Evolutionary conservation across 1,139 yeast genomes (phyloP).

Genomic region (Taphrina flavorubra): DNA sequence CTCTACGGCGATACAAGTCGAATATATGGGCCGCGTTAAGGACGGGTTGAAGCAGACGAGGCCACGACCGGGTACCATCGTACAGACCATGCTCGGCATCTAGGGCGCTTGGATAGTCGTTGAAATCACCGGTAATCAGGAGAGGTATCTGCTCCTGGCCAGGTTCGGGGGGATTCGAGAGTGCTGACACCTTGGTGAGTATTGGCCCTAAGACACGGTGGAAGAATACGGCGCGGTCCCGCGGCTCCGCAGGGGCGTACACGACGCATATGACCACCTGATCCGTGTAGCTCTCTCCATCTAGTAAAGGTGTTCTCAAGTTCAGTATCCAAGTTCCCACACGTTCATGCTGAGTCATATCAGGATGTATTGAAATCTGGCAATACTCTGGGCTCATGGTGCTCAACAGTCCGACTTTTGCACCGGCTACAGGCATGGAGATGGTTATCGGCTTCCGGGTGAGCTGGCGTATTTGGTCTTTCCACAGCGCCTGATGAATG

Average conservation of each 20-base stretch:
- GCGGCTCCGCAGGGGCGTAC: conserved; percentile 2
- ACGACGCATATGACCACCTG: neutral
- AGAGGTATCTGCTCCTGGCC: neutral
- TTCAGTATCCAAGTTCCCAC: neutral
- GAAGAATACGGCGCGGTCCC: neutral
- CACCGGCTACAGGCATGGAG: no score
- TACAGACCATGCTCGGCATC: neutral
- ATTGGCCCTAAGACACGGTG: neutral
- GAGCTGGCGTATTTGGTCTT: neutral
- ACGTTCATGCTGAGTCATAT: neutral
- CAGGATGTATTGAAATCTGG: no score
- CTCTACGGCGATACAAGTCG: neutral
- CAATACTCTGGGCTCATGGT: neutral
- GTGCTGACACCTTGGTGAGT: neutral
- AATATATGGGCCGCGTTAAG: no score
- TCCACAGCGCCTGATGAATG: neutral
- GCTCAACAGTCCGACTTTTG: no score
- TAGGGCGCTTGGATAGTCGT: neutral
- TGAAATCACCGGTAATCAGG: neutral
- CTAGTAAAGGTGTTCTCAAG: neutral
- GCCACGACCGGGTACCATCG: neutral
- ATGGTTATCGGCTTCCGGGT: no score
- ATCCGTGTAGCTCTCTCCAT: neutral
- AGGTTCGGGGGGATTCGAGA: neutral
- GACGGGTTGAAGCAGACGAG: neutral